phyloP scores from a whole-genome alignment of 257 asterid genomes.

The Vinca minor region DNA sequence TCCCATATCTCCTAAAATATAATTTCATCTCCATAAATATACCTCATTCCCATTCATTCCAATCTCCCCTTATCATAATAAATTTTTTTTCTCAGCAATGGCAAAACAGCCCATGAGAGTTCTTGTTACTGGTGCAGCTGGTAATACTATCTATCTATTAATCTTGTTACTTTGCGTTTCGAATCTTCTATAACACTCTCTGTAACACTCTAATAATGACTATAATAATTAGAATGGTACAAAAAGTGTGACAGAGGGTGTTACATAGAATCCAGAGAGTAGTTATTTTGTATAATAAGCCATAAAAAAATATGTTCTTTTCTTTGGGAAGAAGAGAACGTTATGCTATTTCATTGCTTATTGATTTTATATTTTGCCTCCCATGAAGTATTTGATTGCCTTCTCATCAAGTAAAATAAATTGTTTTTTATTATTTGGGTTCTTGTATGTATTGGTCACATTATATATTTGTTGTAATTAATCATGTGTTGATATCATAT shows the following conservation, averaged over 20 bases:
- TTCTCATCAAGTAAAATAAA: too few relatives aligned
- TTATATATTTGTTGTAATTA: background rate
- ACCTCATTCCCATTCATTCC: background rate
- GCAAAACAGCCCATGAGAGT: conserved; percentile 26
- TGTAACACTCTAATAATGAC: too few relatives aligned
- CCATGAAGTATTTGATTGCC: background rate
- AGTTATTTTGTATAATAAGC: too few relatives aligned
- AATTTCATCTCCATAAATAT: too few relatives aligned
- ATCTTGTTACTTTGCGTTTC: too few relatives aligned
- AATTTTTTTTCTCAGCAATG: conserved; percentile 10
- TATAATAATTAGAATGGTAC: too few relatives aligned
- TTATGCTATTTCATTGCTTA: conserved; percentile 56
- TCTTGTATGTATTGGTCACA: background rate
- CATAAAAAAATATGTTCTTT: too few relatives aligned
- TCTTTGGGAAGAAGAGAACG: conserved; percentile 37
- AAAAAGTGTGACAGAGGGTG: too few relatives aligned
- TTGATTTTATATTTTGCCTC: conserved; percentile 33
- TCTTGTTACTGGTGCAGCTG: conserved; percentile 35
- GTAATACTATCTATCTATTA: conserved; percentile 4
- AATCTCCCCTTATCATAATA: too few relatives aligned
- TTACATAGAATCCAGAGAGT: too few relatives aligned
- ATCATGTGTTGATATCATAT: background rate
- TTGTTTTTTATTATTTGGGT: background rate
- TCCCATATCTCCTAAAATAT: conserved; percentile 7
- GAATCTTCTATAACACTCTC: too few relatives aligned